Evolutionary conservation across 2,329 filamentous ascomycete species (phyloP), one percentile per base, ranked within the genome.

Genomic region (Neophaeococcomyces aloes): DNA sequence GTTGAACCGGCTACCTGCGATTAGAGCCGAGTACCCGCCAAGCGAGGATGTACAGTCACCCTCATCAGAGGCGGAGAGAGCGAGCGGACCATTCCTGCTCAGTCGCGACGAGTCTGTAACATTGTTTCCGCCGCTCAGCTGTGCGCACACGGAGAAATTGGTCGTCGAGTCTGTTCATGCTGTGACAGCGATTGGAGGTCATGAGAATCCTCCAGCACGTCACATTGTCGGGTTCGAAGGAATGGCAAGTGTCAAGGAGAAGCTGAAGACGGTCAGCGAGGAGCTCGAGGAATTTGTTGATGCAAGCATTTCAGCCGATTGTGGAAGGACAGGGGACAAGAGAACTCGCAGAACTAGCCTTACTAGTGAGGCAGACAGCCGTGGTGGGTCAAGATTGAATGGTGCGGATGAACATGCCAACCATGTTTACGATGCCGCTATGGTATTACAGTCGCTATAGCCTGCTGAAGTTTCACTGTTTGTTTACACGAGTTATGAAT

Each of bases 211-310:
- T 1, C 91, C 91, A 0, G 86, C 87, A 1, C 73, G 91, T 25
- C 89, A 96, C 60, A 95, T 96, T 56, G 88, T 96, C 2, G 89
- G 91, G 0, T 78, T 83, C 43, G 91, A 96, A 62, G 89, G 86
- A 1, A 83, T 89, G 10, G 74, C 78, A 4, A 84, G 84, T 31
- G 89, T 96, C 30, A 93, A 89, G 61, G 91, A 96, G 65, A 96
- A 96, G 66, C 68, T 98, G 44, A 94, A 93, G 68, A 95, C 87
- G 2, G 86, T 95, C 2, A 94, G 86, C 50, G 88, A 96, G 61
- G 91, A 96, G 66, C 67, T 96, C 45, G 91, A 96, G 62, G 91
- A 96, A 54, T 96, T 96, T 63, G 82, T 94, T 21, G 86, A 94
- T 56, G 82, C 87, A 19, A 95, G 87, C 57, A 72, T 83, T 52